Evolutionary conservation across 352 stramenopile genomes (phyloP).

Genomic region (Phytophthora multivora): DNA sequence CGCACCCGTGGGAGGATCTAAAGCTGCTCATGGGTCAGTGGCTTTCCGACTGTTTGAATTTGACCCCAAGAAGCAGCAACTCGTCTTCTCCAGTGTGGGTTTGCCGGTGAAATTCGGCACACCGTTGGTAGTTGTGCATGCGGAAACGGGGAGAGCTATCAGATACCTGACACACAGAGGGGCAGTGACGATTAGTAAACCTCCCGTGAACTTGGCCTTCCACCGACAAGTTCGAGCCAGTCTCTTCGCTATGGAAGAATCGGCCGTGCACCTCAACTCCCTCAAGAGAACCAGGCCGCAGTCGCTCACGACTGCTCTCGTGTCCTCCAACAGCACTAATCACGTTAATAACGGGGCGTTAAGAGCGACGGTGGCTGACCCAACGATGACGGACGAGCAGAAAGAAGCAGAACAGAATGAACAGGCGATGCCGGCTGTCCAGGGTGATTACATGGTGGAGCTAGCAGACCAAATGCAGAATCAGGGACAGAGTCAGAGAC

Average conservation of each 20-base stretch:
- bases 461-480: slow-evolving; percentile 25
- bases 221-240: slow-evolving; percentile 54
- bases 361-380: slow-evolving; percentile 27
- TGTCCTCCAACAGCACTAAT: slow-evolving; percentile 12
- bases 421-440: neutral
- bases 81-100: slow-evolving; percentile 56
- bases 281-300: slow-evolving; percentile 29
- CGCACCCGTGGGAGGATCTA: slow-evolving; percentile 11
- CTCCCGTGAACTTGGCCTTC: slow-evolving; percentile 72
- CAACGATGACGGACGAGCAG: slow-evolving; percentile 2
- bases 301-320: slow-evolving; percentile 23
- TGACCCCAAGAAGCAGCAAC: slow-evolving; percentile 50
- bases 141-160: slow-evolving; percentile 66
- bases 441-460: slow-evolving; percentile 19
- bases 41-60: slow-evolving; percentile 79
- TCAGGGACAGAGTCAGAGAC: slow-evolving; percentile 18
- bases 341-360: slow-evolving; percentile 12
- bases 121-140: slow-evolving; percentile 66
- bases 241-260: slow-evolving; percentile 55
- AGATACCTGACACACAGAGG: slow-evolving; percentile 58
- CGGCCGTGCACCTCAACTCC: slow-evolving; percentile 30
- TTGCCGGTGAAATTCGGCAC: slow-evolving; percentile 62
- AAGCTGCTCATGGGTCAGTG: slow-evolving; percentile 41
- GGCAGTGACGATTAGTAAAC: slow-evolving; percentile 70
- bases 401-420: slow-evolving; percentile 14